Evolutionary conservation across 768 basidiomycete species (phyloP), one percentile per base, ranked within the genome.

Genomic region (Tulasnella sp.): DNA sequence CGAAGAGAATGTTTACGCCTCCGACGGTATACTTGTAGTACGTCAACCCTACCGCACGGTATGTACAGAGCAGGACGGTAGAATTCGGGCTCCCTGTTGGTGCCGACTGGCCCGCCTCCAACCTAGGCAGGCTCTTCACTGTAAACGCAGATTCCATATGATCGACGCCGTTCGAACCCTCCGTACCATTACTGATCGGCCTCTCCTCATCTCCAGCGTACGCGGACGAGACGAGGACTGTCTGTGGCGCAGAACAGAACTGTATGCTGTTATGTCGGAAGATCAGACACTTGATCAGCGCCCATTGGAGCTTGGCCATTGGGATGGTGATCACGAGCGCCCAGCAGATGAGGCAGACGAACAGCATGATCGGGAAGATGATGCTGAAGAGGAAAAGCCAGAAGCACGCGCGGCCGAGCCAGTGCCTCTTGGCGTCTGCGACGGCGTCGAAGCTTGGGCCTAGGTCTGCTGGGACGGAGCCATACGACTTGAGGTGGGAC

Each of bases 1-100:
- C 81, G 71, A 99, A 98, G 61, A 98, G 72, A 69, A 99, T 97
- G 76, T 99, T 99, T 64, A 98, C 93, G 17, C 96, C 96, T 19
- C 96, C 92, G 51, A 99, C 80, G 4, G 96, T 99, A 70, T 99
- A 99, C 76, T 99, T 99, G 85, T 89, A 97, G 73, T 96, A 98
- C 69, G 93, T 79, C 66, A 81, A 74, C 1, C 94, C 96, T 53
- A 84, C 77, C 1, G 96, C 96, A 22, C 83, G 83, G 70, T 98
- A 98, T 3, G 87, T 94, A 73, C 96, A 99, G 27, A 99, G 80
- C 25, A 99, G 75, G 4, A 99, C 87, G 0, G 88, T 97, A 44
- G 91, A 87, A 31, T 77, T 79, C 1, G 85, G 84, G n/a, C 80
- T 81, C 19, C 85, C 86, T 10, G 79, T 80, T 3, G 96, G 96